These are phyloP conservation scores for Triangularia setosa DNA, from an alignment of 2,329 filamentous ascomycete genomes.

Conservation along the genomic window DNA sequence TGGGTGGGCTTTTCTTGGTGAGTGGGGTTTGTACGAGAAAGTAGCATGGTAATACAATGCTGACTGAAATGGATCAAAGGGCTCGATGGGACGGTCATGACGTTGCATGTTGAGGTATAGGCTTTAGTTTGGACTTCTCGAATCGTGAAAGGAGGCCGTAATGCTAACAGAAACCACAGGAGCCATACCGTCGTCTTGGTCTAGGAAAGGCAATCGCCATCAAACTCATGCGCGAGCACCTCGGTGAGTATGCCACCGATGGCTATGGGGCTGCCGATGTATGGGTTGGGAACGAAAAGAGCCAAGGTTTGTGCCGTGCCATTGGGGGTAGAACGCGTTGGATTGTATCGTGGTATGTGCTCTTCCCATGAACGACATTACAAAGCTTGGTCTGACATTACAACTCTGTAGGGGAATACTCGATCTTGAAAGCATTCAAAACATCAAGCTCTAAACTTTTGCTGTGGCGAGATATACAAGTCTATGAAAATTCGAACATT, in stretches of 20 bases:
- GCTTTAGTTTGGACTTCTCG: too few species aligned
- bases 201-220: constrained; percentile 59
- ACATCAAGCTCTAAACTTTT: constrained; percentile 11
- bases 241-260: constrained; percentile 43
- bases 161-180: constrained; percentile 34
- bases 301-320: constrained; percentile 58
- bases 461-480: not conserved
- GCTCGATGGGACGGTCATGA: constrained; percentile 26
- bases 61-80: constrained; percentile 10
- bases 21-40: not conserved
- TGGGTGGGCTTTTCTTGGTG: constrained; percentile 61
- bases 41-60: not conserved
- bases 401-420: constrained; percentile 19
- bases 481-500: not conserved
- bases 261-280: constrained; percentile 62
- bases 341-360: constrained; percentile 53
- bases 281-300: constrained; percentile 54
- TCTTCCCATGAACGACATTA: not conserved
- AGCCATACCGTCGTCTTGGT: constrained; percentile 55
- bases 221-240: constrained; percentile 53
- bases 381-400: not conserved
- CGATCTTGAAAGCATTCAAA: constrained; percentile 15
- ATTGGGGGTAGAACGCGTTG: constrained; percentile 55
- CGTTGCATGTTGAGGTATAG: constrained; percentile 28
- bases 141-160: too few species aligned